Evolutionary conservation across 2,329 filamentous ascomycete species (phyloP).

Genomic region (Dryadomyces sulphureus): DNA sequence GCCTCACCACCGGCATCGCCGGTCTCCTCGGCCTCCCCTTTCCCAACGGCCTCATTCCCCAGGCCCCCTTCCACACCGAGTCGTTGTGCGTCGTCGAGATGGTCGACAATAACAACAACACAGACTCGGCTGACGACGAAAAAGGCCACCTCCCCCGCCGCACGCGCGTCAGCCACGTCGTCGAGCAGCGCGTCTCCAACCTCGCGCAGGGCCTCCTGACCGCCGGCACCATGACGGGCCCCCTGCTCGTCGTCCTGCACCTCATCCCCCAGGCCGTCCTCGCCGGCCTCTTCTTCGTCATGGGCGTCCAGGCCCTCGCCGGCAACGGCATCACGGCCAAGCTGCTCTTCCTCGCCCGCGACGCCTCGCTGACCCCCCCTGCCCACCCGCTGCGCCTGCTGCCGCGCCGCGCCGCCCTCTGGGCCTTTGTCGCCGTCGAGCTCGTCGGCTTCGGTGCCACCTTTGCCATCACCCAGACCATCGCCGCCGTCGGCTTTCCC

Average conservation of each 20-base stretch:
- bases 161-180: slow-evolving; percentile 44
- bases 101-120: slow-evolving; percentile 12
- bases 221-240: slow-evolving; percentile 64
- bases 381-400: slow-evolving; percentile 45
- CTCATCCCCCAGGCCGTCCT: slow-evolving; percentile 68
- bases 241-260: slow-evolving; percentile 58
- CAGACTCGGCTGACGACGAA: slow-evolving; percentile 8
- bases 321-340: slow-evolving; percentile 67
- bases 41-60: slow-evolving; percentile 71
- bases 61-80: slow-evolving; percentile 70
- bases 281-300: slow-evolving; percentile 71
- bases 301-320: slow-evolving; percentile 66
- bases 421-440: slow-evolving; percentile 56
- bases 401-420: slow-evolving; percentile 48
- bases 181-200: slow-evolving; percentile 69
- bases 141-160: slow-evolving; percentile 14
- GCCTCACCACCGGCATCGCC: slow-evolving; percentile 60
- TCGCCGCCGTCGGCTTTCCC: slow-evolving; percentile 70
- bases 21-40: slow-evolving; percentile 66
- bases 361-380: slow-evolving; percentile 44
- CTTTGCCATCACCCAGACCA: slow-evolving; percentile 68
- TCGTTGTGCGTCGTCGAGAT: slow-evolving; percentile 58
- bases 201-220: slow-evolving; percentile 65
- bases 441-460: slow-evolving; percentile 60
- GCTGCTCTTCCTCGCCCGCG: slow-evolving; percentile 53